Evolutionary conservation across 1,284 basidiomycete genomes (phyloP), one percentile per base, ranked within the genome.

Genomic region (Ganoderma lingzhi): DNA sequence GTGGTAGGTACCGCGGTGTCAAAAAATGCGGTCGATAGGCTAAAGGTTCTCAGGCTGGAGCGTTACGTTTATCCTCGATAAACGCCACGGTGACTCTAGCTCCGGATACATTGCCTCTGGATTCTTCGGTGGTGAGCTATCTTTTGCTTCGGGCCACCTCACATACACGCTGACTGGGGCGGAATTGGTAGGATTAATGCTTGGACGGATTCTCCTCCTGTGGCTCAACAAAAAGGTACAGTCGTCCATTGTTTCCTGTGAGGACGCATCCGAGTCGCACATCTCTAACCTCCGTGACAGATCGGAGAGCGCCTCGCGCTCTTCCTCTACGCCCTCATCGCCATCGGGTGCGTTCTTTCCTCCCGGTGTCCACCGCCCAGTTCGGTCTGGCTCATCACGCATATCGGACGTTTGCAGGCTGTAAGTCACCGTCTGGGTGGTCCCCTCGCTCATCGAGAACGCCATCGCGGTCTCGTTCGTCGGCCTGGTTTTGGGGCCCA

Each of bases 371-470:
- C 62, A 55, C 9, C 39, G 6, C 2, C 8, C 48, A 12, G 48
- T n/a, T 51, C 23, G 12, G 23, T 10, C 48, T 12, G n/a, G 12
- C 48, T 62, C 19, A 35, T 15, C 32, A 23, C 1, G 23, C 23
- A 19, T 2, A n/a, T 14, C 6, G 19, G 19, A n/a, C 23, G 2
- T 19, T 12, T 10, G 6, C 56, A 88, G 88, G 6, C 82, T 92
- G 32, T 87, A 91, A 74, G 76, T 90, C 19, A 81, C 88, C 39
- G 82, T 93, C 48, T 93, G 91, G 92, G 83, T 88, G 32, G 86
- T 88, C 1, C 86, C 87, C 28, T 87, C 86, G 5, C 79, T 92
- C 30, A 79, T 90, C 48, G 87, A 85, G 32, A 86, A 88, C 76
- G 90, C 88, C 0, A 79, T 91, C 8, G 86, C 88, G 4, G 86